Evolutionary conservation across 345 rosid genomes (phyloP).

Genomic region (Kandelia obovata): DNA sequence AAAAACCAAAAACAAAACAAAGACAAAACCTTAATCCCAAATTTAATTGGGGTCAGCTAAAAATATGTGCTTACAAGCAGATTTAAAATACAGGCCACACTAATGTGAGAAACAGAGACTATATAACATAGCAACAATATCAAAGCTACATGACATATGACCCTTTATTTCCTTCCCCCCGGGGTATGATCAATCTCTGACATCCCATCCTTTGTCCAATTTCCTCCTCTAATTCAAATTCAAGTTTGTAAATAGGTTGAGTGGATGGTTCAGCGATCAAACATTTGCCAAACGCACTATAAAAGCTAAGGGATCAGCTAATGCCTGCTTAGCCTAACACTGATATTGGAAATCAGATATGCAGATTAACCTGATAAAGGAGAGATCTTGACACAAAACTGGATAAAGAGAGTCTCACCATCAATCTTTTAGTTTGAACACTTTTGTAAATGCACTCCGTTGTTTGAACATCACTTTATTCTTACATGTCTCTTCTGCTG

Average conservation of each 20-base stretch:
- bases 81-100: slow-evolving; percentile 6
- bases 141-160: slow-evolving; percentile 24
- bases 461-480: not conserved
- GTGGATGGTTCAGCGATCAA: slow-evolving; percentile 87
- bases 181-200: slow-evolving; percentile 90
- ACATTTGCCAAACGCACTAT: slow-evolving; percentile 77
- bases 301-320: slow-evolving; percentile 88
- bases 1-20: too few species aligned
- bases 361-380: not conserved
- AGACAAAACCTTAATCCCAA: too few species aligned
- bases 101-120: slow-evolving; percentile 3
- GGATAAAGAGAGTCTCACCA: not conserved
- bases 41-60: too few species aligned
- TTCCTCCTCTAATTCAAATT: slow-evolving; percentile 98
- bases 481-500: slow-evolving; percentile 84
- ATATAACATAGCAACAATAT: slow-evolving; percentile 16
- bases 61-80: slow-evolving; percentile 2
- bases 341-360: not conserved
- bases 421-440: not conserved
- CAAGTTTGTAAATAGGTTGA: slow-evolving; percentile 88
- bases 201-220: slow-evolving; percentile 86
- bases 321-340: slow-evolving; percentile 67
- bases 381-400: not conserved
- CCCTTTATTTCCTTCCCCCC: too few species aligned
- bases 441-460: not conserved